A percentile compares a stretch with the other conserved stretches of the same genome.
These are phyloP conservation scores for Akebia trifoliata DNA, from an alignment of 164 flowering plant species.

Conservation along the genomic window DNA sequence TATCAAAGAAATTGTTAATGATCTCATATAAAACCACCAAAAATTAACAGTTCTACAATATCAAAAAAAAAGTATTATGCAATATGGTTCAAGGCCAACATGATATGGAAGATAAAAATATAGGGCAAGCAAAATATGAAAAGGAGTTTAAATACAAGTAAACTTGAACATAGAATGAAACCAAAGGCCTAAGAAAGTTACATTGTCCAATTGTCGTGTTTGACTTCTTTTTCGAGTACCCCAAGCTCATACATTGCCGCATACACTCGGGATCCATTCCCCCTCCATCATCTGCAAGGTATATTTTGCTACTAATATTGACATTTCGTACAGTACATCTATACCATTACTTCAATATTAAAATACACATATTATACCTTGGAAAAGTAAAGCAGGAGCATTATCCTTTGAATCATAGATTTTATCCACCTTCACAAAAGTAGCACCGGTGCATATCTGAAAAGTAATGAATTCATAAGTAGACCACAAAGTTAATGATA, in stretches of 20 bases:
- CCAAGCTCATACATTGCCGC: conserved; percentile 93
- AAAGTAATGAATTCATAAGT: conserved; percentile 1
- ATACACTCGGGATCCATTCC: conserved; percentile 87
- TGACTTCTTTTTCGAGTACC: conserved; percentile 83
- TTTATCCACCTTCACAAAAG: conserved; percentile 81
- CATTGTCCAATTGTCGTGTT: conserved; percentile 90
- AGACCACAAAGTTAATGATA: neutral
- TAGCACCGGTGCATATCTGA: conserved; percentile 80
- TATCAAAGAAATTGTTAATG: too few relatives aligned
- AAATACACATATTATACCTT: conserved; percentile 32
- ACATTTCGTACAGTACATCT: neutral
- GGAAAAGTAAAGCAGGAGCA: conserved; percentile 78
- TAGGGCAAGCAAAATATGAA: neutral
- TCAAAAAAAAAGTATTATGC: too few relatives aligned
- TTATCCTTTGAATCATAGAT: conserved; percentile 51
- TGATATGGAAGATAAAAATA: too few relatives aligned
- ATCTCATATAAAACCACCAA: too few relatives aligned
- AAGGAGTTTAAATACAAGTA: neutral
- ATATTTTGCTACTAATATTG: neutral
- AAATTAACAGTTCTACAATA: too few relatives aligned
- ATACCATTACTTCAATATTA: too few relatives aligned
- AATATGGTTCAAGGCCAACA: too few relatives aligned
- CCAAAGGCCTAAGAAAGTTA: conserved; percentile 24
- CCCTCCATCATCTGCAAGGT: conserved; percentile 79
- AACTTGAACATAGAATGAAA: neutral